Base-by-base conservation (phyloP, 2,329 filamentous ascomycete species). In the Aspergillus felis region DNA sequence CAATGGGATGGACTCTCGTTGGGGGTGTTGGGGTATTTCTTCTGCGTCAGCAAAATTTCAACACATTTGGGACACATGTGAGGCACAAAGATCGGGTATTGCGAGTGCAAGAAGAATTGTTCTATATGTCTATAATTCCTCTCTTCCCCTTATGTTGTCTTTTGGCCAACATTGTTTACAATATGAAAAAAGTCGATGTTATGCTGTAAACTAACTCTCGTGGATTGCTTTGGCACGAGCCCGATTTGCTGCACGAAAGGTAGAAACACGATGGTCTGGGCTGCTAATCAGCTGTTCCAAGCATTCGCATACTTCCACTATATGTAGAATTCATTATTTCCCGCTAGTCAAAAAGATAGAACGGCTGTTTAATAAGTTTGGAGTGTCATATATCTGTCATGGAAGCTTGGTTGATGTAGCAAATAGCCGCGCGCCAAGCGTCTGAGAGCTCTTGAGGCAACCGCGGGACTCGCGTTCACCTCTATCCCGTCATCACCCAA, bases 1-100 rank as follows among this genome's bases (percentile, higher is more conserved):
- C 71, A 71, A 66, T 63, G 69, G 68, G 66, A 69, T 62, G 71
- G 70, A 70, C 66, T 70, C 64, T 70, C 22, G 67, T 70, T 68
- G 70, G 69, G 67, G 71, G 71, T 73, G 71, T 73, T 74, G 70
- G 71, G 71, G 68, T 66, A 69, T 71, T 71, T 66, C 68, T 71
- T 73, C 73, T 70, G 63, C 65, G 66, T 66, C 69, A 68, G 65
- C 63, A 58, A 64, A 53, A 58, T 61, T 60, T 60, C 55, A 58
- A 64, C 62, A 58, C 55, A 61, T 62, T 61, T 64, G 55, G 60
- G 60, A 65, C 63, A 65, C 66, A 57, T 54, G 59, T 57, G 62
- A 62, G 61, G 61, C 61, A 61, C 53, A 62, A 61, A 62, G 60
- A 60, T 64, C 58, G 66, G 64, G 65, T 64, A 66, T 64, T 66